A percentile compares a stretch with the other conserved stretches of the same genome.
Evolutionary conservation across 441 rosid genomes (phyloP).

Genomic region (Arabidopsis lyrata): DNA sequence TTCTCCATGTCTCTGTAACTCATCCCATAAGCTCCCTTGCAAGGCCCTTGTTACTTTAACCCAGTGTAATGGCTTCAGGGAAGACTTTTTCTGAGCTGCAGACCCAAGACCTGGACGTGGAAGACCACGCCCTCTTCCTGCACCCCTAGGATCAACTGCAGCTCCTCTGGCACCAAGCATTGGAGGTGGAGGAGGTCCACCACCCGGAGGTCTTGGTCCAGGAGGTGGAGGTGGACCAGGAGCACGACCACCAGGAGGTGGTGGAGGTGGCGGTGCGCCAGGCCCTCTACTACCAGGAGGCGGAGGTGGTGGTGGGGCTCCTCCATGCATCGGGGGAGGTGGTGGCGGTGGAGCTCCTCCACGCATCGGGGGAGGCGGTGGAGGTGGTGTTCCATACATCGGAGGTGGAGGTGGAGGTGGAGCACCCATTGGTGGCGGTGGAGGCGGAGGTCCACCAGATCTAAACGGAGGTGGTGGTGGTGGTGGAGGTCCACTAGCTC

Average conservation of each 20-base stretch:
- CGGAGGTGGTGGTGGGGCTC: constrained; percentile 48
- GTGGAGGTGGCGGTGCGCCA: constrained; percentile 57
- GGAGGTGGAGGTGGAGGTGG: constrained; percentile 50
- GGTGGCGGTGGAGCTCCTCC: constrained; percentile 47
- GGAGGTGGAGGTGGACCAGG: constrained; percentile 70
- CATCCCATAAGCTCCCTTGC: constrained; percentile 99
- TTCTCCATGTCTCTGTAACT: constrained; percentile 89
- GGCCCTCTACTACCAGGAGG: constrained; percentile 46
- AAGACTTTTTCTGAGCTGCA: constrained; percentile 71
- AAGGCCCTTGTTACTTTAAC: constrained; percentile 96
- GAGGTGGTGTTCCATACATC: constrained; percentile 41
- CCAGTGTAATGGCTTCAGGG: constrained; percentile 97
- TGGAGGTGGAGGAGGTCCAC: constrained; percentile 77
- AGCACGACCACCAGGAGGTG: constrained; percentile 47
- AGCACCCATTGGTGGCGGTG: constrained; percentile 32
- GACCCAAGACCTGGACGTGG: constrained; percentile 61
- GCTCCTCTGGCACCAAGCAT: constrained; percentile 60
- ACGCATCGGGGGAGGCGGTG: constrained; percentile 59
- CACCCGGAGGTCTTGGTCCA: constrained; percentile 65
- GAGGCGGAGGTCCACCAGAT: constrained; percentile 18
- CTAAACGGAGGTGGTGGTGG: constrained; percentile 42
- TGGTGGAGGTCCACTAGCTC: constrained; percentile 34
- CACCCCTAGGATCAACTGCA: constrained; percentile 69
- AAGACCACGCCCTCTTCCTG: constrained; percentile 85
- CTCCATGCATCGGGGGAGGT: constrained; percentile 36